A percentile compares a stretch with the other conserved stretches of the same genome.
Conservation (phyloP, 2,329 filamentous ascomycete genomes). For the Ceratocystis diversiconidia region DNA sequence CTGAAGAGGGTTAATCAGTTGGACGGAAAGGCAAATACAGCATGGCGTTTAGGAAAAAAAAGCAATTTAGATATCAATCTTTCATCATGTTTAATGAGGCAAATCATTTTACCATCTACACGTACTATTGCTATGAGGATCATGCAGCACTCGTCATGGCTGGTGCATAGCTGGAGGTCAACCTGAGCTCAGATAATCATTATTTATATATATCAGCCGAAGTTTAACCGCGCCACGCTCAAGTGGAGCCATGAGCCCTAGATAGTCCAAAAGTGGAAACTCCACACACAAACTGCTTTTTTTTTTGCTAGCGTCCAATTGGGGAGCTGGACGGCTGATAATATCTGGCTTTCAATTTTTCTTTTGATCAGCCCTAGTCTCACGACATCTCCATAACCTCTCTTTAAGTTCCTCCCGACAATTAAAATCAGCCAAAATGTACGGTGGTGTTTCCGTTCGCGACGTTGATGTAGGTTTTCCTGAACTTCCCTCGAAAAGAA, state of each 20-base stretch:
- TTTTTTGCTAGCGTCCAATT: neutral
- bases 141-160: no score
- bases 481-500: constrained; percentile 7
- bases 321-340: constrained; percentile 1
- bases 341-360: constrained; percentile 10
- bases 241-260: constrained; percentile 13
- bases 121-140: neutral
- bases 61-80: constrained; percentile 1
- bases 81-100: neutral
- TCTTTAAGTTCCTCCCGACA: constrained; percentile 19
- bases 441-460: constrained; percentile 65
- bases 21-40: neutral
- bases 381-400: constrained; percentile 10
- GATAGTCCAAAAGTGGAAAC: neutral
- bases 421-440: constrained; percentile 53
- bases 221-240: neutral
- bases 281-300: constrained; percentile 10
- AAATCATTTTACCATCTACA: neutral
- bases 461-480: constrained; percentile 62
- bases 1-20: constrained; percentile 47
- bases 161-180: no score
- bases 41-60: constrained; percentile 2
- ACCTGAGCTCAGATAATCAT: neutral
- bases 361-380: constrained; percentile 9
- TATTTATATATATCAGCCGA: neutral